Percentiles rank a stretch among this genome's conserved stretches.
Evolutionary conservation across 305 asterid species (phyloP).

Genomic region (Fraxinus ornus): DNA sequence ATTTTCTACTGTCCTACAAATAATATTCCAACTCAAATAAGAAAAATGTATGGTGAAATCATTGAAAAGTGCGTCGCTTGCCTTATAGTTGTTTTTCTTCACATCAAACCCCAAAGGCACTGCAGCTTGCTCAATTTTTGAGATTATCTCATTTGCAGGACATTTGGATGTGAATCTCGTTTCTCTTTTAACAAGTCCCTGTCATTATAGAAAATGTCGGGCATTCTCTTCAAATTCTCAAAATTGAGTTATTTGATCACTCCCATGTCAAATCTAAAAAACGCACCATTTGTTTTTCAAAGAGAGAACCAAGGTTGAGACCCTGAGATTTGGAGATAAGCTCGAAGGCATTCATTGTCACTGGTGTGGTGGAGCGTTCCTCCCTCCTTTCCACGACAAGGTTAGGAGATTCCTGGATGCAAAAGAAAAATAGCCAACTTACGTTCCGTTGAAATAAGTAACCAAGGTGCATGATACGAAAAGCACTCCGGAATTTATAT

Average conservation of each 20-base stretch:
- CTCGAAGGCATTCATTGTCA: constrained; percentile 52
- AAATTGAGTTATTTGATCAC: background rate
- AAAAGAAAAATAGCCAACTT: background rate
- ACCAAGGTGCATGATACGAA: background rate
- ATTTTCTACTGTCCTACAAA: background rate
- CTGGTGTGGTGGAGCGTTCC: constrained; percentile 42
- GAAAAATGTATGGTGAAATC: background rate
- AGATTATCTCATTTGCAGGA: constrained; percentile 24
- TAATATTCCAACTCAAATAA: background rate
- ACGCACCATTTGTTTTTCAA: constrained; percentile 48
- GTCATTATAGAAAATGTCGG: background rate
- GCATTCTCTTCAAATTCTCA: background rate
- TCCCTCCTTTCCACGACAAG: constrained; percentile 90
- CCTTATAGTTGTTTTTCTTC: constrained; percentile 50
- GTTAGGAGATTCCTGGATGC: constrained; percentile 58
- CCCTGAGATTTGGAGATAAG: constrained; percentile 59
- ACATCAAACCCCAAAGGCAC: constrained; percentile 51
- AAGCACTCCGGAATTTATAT: background rate
- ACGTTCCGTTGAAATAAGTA: background rate
- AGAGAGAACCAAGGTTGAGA: constrained; percentile 47
- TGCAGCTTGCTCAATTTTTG: constrained; percentile 51
- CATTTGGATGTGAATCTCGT: constrained; percentile 45
- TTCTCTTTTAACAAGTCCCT: constrained; percentile 51
- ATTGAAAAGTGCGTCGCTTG: background rate
- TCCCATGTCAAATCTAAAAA: background rate